Evolutionary conservation across 805 yeast species (phyloP).

Genomic region (Zygosaccharomyces gambellarensis): DNA sequence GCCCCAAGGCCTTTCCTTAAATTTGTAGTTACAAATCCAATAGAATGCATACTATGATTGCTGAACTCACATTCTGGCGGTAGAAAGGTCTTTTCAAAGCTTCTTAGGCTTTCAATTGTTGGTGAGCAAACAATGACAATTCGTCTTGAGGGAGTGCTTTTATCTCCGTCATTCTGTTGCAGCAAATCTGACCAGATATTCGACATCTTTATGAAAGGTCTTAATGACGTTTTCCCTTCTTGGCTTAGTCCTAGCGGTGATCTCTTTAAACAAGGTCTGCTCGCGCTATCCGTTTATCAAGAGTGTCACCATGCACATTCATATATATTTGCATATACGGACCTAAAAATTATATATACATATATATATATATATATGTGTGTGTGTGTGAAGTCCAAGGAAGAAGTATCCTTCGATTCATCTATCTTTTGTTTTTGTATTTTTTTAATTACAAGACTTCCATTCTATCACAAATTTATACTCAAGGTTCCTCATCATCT

Average conservation of each 20-base stretch:
- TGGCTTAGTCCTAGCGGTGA: not conserved
- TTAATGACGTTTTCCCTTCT: not conserved
- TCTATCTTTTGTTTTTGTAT: not conserved
- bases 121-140: slow-evolving; percentile 8
- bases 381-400: not conserved
- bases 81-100: slow-evolving; percentile 9
- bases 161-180: not conserved
- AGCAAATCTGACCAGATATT: slow-evolving; percentile 6
- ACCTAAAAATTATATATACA: no score
- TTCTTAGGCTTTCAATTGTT: slow-evolving; percentile 6
- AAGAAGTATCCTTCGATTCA: not conserved
- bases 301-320: not conserved
- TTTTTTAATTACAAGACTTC: slow-evolving; percentile 5
- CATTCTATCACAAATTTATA: not conserved
- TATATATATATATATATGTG: no score
- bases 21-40: slow-evolving; percentile 4
- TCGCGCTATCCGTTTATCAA: not conserved
- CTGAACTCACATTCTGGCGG: slow-evolving; percentile 4
- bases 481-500: slow-evolving; percentile 1
- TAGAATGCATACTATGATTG: slow-evolving; percentile 7
- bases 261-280: not conserved
- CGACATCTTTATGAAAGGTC: not conserved
- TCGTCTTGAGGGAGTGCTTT: not conserved
- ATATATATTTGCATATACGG: no score
- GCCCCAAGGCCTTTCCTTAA: not conserved